phyloP scores from a whole-genome alignment of 2,329 filamentous ascomycete genomes.

The Cercospora zeae-maydis region DNA sequence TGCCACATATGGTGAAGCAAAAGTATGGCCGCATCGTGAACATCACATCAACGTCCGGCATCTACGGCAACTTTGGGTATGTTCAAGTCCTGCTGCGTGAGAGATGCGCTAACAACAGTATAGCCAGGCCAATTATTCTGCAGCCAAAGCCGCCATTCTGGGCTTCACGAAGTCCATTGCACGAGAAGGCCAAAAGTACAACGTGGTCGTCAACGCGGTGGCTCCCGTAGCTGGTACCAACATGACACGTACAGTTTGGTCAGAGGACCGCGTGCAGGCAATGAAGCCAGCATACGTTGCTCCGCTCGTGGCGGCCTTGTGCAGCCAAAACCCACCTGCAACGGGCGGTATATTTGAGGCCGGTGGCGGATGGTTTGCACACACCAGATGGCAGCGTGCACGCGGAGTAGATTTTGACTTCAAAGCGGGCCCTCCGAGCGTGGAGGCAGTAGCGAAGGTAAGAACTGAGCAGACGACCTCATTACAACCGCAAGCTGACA shows the following conservation, averaged over 20 bases:
- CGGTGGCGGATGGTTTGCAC: slow-evolving; percentile 84
- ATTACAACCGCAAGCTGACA: not conserved
- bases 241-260: slow-evolving; percentile 89
- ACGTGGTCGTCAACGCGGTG: slow-evolving; percentile 95
- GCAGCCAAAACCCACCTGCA: slow-evolving; percentile 73
- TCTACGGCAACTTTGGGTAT: slow-evolving; percentile 98
- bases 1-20: slow-evolving; percentile 95
- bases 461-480: not conserved
- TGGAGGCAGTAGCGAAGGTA: slow-evolving; percentile 23
- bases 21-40: slow-evolving; percentile 96
- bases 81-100: slow-evolving; percentile 88
- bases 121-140: slow-evolving; percentile 66
- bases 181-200: slow-evolving; percentile 89
- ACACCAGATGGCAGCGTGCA: slow-evolving; percentile 88
- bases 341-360: slow-evolving; percentile 89
- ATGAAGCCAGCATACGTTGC: slow-evolving; percentile 98
- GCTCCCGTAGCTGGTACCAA: slow-evolving; percentile 92
- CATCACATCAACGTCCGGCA: slow-evolving; percentile 91
- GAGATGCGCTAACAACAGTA: slow-evolving; percentile 65
- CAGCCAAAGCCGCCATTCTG: slow-evolving; percentile 64
- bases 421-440: slow-evolving; percentile 12
- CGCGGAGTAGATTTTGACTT: slow-evolving; percentile 74
- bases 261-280: slow-evolving; percentile 91
- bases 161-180: slow-evolving; percentile 90
- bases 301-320: slow-evolving; percentile 81